A percentile compares a stretch with the other conserved stretches of the same genome.
phyloP scores from a whole-genome alignment of 352 stramenopile species.

The Phytophthora europaea region DNA sequence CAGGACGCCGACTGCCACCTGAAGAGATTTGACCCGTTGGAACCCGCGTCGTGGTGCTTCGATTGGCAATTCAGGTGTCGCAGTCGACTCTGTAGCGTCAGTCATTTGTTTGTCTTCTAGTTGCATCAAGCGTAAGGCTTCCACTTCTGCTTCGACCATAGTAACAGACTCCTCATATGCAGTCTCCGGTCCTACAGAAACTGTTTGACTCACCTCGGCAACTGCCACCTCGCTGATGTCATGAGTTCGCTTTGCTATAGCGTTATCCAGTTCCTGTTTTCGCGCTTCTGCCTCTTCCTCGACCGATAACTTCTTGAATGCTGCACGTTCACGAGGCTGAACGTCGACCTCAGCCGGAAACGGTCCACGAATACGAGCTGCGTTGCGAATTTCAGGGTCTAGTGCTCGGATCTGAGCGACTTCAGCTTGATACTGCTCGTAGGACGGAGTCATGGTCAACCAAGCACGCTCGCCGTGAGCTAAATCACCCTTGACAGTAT shows the following conservation, averaged over 20 bases:
- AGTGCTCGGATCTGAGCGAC: conserved; percentile 60
- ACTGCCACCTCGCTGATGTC: conserved; percentile 45
- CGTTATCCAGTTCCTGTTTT: conserved; percentile 63
- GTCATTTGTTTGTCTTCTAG: conserved; percentile 23
- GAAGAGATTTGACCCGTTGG: conserved; percentile 61
- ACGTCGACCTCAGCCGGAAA: conserved; percentile 63
- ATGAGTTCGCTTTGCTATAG: conserved; percentile 70
- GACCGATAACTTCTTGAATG: conserved; percentile 87
- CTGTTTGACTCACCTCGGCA: conserved; percentile 8
- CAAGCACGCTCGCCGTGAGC: conserved; percentile 55
- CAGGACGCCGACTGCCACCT: conserved; percentile 70
- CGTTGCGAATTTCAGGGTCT: conserved; percentile 41
- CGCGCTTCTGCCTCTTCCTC: conserved; percentile 80
- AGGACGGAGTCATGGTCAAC: conserved; percentile 55
- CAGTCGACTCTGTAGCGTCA: not conserved
- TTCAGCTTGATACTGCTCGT: conserved; percentile 75
- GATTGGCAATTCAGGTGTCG: not conserved
- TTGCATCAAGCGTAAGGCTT: conserved; percentile 16
- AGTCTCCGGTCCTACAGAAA: not conserved
- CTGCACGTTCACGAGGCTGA: conserved; percentile 58
- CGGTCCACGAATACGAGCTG: conserved; percentile 55
- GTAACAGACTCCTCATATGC: not conserved
- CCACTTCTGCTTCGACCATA: conserved; percentile 9
- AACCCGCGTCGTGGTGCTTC: conserved; percentile 31
- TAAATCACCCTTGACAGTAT: conserved; percentile 61